phyloP scores from a whole-genome alignment of 257 asterid genomes.

The Anisodus tanguticus region DNA sequence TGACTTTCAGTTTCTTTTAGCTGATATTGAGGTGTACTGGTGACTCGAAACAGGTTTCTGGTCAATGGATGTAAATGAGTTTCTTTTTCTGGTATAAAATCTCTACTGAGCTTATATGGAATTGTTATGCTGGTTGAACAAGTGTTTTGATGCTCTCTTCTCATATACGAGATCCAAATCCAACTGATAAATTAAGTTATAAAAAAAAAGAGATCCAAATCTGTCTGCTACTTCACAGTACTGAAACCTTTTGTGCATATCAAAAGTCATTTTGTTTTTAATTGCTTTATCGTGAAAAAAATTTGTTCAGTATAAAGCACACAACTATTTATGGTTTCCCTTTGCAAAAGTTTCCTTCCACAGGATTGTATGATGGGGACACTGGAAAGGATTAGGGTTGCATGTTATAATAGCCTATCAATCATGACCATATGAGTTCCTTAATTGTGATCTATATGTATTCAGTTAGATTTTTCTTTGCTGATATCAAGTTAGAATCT shows the following conservation, averaged over 20 bases:
- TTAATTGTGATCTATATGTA: background rate
- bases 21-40: background rate
- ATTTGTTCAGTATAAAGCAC: background rate
- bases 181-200: background rate
- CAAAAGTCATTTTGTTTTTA: background rate
- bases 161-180: background rate
- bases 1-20: conserved; percentile 9
- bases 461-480: background rate
- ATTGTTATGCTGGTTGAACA: conserved; percentile 7
- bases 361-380: background rate
- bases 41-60: background rate
- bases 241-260: background rate
- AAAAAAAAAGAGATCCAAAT: background rate
- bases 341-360: background rate
- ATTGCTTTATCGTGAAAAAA: background rate
- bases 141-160: background rate
- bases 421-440: background rate
- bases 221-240: background rate
- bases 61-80: conserved; percentile 11
- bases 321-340: background rate
- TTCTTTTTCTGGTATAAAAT: conserved; percentile 1
- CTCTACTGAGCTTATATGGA: background rate
- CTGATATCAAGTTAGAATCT: background rate
- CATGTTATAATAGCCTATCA: background rate
- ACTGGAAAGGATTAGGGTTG: background rate